A percentile compares a stretch with the other conserved stretches of the same genome.
These are phyloP conservation scores for Curvularia sp. DNA, from an alignment of 2,329 filamentous ascomycete species.

Conservation along the genomic window DNA sequence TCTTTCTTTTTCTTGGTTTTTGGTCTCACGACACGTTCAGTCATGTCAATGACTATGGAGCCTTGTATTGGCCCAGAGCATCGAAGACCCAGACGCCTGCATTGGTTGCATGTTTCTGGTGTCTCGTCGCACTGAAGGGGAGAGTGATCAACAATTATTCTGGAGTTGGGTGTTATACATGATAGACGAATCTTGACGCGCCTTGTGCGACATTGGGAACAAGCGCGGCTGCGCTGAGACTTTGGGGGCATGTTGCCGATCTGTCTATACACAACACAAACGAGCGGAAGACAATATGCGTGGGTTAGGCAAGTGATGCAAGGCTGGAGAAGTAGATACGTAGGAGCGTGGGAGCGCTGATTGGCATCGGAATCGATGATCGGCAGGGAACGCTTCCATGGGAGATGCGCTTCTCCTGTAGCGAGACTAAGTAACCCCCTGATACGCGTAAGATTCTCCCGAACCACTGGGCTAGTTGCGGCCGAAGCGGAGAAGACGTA, in stretches of 20 bases:
- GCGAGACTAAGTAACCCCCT: background rate
- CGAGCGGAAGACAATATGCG: slow-evolving; percentile 27
- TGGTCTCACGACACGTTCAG: slow-evolving; percentile 39
- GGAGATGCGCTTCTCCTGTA: background rate
- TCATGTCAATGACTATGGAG: slow-evolving; percentile 48
- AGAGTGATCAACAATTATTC: slow-evolving; percentile 8
- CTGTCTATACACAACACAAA: background rate
- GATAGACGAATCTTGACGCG: slow-evolving; percentile 40
- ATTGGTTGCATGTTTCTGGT: slow-evolving; percentile 26
- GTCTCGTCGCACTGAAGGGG: slow-evolving; percentile 39
- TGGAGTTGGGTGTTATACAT: background rate
- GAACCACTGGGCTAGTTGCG: background rate
- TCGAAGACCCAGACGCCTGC: slow-evolving; percentile 32
- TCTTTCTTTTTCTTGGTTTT: slow-evolving; percentile 30
- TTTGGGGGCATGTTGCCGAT: slow-evolving; percentile 26
- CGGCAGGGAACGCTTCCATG: background rate
- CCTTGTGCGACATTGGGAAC: slow-evolving; percentile 45
- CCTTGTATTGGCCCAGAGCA: slow-evolving; percentile 44
- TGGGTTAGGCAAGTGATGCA: slow-evolving; percentile 11
- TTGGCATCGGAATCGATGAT: background rate
- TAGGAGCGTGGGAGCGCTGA: background rate
- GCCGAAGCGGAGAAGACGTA: background rate
- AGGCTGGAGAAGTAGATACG: background rate
- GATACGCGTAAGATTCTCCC: background rate
- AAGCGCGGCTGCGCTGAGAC: slow-evolving; percentile 44